Base-by-base conservation (phyloP, 2,329 filamentous ascomycete species). In the Epichloe bromicola region DNA sequence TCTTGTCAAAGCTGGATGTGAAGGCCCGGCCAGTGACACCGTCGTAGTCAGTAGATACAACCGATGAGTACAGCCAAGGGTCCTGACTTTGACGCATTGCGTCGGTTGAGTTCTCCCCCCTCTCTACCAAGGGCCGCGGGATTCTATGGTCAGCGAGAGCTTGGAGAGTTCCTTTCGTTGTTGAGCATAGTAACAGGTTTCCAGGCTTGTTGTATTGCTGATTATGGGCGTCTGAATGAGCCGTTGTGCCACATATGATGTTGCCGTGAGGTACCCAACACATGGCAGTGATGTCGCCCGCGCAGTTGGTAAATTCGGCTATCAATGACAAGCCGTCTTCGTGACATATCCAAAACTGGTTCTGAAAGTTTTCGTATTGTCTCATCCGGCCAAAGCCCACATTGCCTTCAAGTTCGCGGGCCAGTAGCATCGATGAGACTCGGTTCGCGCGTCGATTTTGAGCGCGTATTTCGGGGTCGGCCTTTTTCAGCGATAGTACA, bases 141-240 rank as follows among this genome's bases (percentile, higher is more conserved):
- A 83, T 75, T 1, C 77, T 71, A 56, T 84, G 80, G 41, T 82
- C 73, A 0, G 77, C 65, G 57, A 75, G 76, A 0, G 78, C 74
- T 5, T 62, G 69, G 2, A 83, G 60, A 0, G 67, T 71, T 0
- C 73, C 70, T 1, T 60, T 57, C 1, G 53, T 57, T 1, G 70
- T 66, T 0, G 76, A 80, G 6, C 76, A 80, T 1, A 83, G 63
- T 1, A 79, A 65, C 10, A 84, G 62, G 57, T 84, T 84, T 1
- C 80, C 80, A 0, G 76, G 74, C 56, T 78, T 82, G 57, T 84
- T 84, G 59, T 84, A 83, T 54, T 83, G 79, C 58, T 82, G 79
- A 52, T 83, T 83, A 41, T 80, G 76, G 0, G 69, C 65, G 56
- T 83, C 80, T 0, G 78, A 82, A 62, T 83, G 80, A 0, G 76